A percentile compares a stretch with the other conserved stretches of the same genome.
Evolutionary conservation across 73 alveolate species (phyloP).

Genomic region (Halteria grandinella): DNA sequence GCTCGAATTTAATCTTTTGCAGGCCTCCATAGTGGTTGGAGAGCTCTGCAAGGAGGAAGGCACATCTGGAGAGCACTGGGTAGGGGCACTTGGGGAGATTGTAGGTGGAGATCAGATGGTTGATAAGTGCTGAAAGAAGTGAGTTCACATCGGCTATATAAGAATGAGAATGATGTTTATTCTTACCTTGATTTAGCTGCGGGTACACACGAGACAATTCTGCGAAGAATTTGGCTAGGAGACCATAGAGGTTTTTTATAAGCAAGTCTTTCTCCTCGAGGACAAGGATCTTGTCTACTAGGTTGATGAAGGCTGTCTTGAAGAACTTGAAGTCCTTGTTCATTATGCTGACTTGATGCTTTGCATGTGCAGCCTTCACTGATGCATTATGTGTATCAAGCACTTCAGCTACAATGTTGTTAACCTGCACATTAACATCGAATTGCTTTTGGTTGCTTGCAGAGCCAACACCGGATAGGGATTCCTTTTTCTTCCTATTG

Average conservation of each 20-base stretch:
- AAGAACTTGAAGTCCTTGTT: slow-evolving; percentile 4
- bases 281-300: slow-evolving; percentile 11
- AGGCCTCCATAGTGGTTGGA: too few species aligned
- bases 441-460: too few species aligned
- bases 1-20: too few species aligned
- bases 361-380: slow-evolving; percentile 19
- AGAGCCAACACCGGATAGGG: too few species aligned
- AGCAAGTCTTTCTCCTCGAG: slow-evolving; percentile 14
- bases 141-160: slow-evolving; percentile 34
- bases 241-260: slow-evolving; percentile 12
- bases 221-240: slow-evolving; percentile 8
- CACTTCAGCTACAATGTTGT: too few species aligned
- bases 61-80: background rate
- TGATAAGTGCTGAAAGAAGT: background rate
- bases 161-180: background rate
- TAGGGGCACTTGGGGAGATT: background rate
- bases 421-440: too few species aligned
- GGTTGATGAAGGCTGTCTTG: slow-evolving; percentile 1
- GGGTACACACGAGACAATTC: slow-evolving; percentile 5
- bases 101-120: background rate
- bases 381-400: too few species aligned
- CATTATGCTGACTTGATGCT: background rate
- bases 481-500: too few species aligned
- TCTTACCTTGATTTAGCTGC: background rate
- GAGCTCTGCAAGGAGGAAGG: slow-evolving; percentile 20